Evolutionary conservation across 1,139 yeast genomes (phyloP).

Genomic region (Candida tetrigidarum): DNA sequence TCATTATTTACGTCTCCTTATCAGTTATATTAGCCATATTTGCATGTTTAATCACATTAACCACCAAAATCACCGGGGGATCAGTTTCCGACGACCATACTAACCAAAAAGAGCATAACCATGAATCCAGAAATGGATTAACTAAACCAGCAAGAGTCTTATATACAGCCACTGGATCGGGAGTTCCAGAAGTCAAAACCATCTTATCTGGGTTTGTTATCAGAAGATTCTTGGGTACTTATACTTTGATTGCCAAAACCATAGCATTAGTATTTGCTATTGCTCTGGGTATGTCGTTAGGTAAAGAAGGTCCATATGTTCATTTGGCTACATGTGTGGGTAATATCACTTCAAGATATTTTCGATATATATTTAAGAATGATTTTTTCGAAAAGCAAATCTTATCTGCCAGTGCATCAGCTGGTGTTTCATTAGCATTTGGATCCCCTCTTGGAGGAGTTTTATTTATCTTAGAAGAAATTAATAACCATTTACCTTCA

Average conservation of each 20-base stretch:
- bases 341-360: slow-evolving; percentile 56
- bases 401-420: slow-evolving; percentile 65
- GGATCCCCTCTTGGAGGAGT: slow-evolving; percentile 77
- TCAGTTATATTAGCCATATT: slow-evolving; percentile 48
- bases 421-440: slow-evolving; percentile 74
- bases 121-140: slow-evolving; percentile 5
- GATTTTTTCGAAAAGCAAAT: slow-evolving; percentile 62
- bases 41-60: slow-evolving; percentile 53
- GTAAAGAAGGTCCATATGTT: slow-evolving; percentile 77
- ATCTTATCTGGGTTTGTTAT: slow-evolving; percentile 61
- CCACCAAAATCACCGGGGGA: slow-evolving; percentile 46
- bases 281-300: slow-evolving; percentile 67
- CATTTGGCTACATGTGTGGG: slow-evolving; percentile 74
- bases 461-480: slow-evolving; percentile 66
- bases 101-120: too few relatives aligned
- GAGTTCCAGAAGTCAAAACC: slow-evolving; percentile 66
- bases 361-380: slow-evolving; percentile 51
- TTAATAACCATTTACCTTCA: slow-evolving; percentile 61
- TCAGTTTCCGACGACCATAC: slow-evolving; percentile 9
- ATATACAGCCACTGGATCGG: slow-evolving; percentile 66
- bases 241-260: slow-evolving; percentile 56
- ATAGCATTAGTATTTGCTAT: slow-evolving; percentile 59
- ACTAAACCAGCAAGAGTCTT: slow-evolving; percentile 33
- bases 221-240: slow-evolving; percentile 57
- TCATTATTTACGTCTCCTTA: slow-evolving; percentile 42